These are phyloP conservation scores for Quercus phellos DNA, from an alignment of 331 rosid genomes.

Conservation along the genomic window DNA sequence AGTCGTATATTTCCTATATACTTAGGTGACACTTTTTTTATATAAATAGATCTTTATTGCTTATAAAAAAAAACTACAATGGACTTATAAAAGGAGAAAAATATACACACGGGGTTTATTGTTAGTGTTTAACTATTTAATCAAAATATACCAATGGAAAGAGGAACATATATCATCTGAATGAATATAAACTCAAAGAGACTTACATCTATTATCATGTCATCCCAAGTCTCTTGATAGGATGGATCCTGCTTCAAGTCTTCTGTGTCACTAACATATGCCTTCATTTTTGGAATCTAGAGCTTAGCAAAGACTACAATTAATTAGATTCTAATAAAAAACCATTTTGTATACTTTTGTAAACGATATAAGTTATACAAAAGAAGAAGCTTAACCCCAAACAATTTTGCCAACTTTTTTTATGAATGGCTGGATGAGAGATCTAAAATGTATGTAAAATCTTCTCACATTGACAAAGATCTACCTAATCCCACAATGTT, in stretches of 20 bases:
- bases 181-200: constrained; percentile 16
- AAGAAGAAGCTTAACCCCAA: constrained; percentile 1
- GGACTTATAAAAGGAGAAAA: background rate
- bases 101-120: no score
- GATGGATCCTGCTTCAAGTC: constrained; percentile 89
- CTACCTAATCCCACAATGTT: background rate
- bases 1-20: no score
- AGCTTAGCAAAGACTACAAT: constrained; percentile 67
- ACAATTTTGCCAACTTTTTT: constrained; percentile 5
- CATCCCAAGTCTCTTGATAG: constrained; percentile 98
- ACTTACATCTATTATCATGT: constrained; percentile 89
- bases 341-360: constrained; percentile 16
- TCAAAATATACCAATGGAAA: background rate
- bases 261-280: constrained; percentile 92
- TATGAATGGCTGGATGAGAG: background rate
- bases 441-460: background rate
- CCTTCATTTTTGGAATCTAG: constrained; percentile 99
- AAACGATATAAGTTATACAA: constrained; percentile 7
- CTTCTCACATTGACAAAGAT: background rate
- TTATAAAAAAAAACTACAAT: background rate
- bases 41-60: no score
- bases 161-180: background rate
- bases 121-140: background rate
- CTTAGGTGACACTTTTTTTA: no score
- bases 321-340: constrained; percentile 42